Evolutionary conservation across 768 basidiomycete species (phyloP).

Genomic region (Termitomyces sp.): DNA sequence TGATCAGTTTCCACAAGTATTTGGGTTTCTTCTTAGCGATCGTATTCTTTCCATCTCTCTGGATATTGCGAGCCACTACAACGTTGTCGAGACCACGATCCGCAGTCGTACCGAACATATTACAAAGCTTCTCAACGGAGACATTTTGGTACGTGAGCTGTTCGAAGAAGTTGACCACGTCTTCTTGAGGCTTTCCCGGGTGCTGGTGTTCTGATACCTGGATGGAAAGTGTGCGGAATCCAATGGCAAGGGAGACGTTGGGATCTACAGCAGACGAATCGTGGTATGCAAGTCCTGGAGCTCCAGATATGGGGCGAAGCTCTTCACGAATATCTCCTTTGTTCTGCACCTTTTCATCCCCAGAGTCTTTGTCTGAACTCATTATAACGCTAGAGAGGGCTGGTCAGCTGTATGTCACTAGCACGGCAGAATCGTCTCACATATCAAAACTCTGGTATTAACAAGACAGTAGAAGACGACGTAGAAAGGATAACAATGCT

Average conservation of each 20-base stretch:
- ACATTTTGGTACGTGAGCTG: conserved; percentile 5
- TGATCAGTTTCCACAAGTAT: conserved; percentile 6
- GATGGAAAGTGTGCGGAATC: conserved; percentile 12
- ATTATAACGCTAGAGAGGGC: neutral
- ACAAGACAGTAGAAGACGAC: neutral
- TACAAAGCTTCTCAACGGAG: conserved; percentile 4
- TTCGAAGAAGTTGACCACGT: conserved; percentile 1
- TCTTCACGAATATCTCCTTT: neutral
- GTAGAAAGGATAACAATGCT: neutral
- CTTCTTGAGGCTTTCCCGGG: neutral
- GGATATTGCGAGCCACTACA: conserved; percentile 2
- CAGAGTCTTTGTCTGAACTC: neutral
- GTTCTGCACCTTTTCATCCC: neutral
- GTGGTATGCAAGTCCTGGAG: neutral
- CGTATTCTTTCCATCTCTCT: conserved; percentile 10
- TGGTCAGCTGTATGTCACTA: neutral
- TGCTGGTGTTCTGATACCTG: conserved; percentile 5
- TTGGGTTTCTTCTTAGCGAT: conserved; percentile 1
- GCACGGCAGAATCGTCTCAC: neutral
- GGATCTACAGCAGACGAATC: neutral
- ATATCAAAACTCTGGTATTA: neutral
- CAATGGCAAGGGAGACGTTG: conserved; percentile 3
- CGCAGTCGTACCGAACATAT: conserved; percentile 5
- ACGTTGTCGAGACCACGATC: conserved; percentile 7
- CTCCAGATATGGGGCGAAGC: neutral